Base-by-base conservation (phyloP, 495 filamentous ascomycete genomes). In the Entonaema liquescens region DNA sequence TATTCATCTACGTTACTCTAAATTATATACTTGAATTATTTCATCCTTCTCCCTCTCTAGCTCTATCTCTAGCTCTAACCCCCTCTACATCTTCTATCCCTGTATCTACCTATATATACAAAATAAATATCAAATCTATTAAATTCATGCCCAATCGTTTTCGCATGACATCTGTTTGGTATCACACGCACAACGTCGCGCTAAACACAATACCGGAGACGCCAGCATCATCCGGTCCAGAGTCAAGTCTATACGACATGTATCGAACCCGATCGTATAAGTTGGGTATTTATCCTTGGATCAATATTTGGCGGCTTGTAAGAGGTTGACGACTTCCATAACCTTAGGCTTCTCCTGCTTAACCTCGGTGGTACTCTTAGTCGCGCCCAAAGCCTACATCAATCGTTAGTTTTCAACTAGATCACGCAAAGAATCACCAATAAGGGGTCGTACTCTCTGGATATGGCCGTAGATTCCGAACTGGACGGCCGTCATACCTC, bases 401-500 rank as follows among this genome's bases (percentile, higher is more conserved):
- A 44, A 59, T 61, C 5, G 38, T 72, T 52, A 72, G 55, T 67
- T 52, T 26, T 9, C 31, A 17, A 9, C 38, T n/a, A 12, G 4
- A 11, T 17, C 5, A 11, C 12, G 36, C 40, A 5, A n/a, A 19
- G 23, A 42, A 29, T 7, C 36, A 19, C 2, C 31, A 25, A 13
- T 5, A 33, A 28, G 57, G 40, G 33, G 26, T 23, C 68, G 47
- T 77, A 77, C 79, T 79, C 84, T 86, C 80, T 89, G 89, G 71
- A 89, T 88, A 73, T 90, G 87, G 76, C 92, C 91, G 77, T 94
- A 94, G 78, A 95, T 94, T 70, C 90, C 92, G 73, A 95, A 94
- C 80, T 95, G 92, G 72, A 90, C 89, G 49, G 92, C 91, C 52
- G 91, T 94, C 76, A 93, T 79, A 40, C 86, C 87, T 67, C 91